Evolutionary conservation across 495 filamentous ascomycete species (phyloP), one percentile per base, ranked within the genome.

Genomic region (Rhizodiscina lignyota): DNA sequence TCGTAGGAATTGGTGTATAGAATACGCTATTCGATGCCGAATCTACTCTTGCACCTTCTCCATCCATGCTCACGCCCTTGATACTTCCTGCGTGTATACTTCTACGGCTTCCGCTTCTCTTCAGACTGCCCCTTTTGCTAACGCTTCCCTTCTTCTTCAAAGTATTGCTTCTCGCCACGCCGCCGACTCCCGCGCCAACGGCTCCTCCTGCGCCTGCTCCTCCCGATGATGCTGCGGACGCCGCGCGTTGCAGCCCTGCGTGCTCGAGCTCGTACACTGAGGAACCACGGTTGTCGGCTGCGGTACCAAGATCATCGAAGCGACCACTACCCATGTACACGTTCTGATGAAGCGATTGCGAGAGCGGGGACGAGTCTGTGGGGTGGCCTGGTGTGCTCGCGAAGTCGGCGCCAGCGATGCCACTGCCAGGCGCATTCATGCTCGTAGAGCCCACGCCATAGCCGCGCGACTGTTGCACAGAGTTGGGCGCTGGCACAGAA

Each of bases 141-240:
- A 94, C 43, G 5, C 84, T 91, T 4, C 62, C 62, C 57, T 80
- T 83, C 66, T 96, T 94, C 56, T 79, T 83, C 42, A 96, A 58
- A 1, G 85, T 93, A 30, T 78, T 74, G 30, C 75, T 67, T 31
- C 84, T 64, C 29, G 81, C 76, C 12, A 81, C 65, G 35, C 43
- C 35, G n/a, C n/a, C n/a, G n/a, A n/a, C n/a, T n/a, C n/a, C n/a
- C n/a, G n/a, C n/a, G n/a, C n/a, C n/a, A n/a, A n/a, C n/a, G n/a
- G n/a, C n/a, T n/a, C n/a, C n/a, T n/a, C n/a, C n/a, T 4, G 42
- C 40, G n/a, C 44, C 41, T 21, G 8, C 10, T 16, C 10, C 18
- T 5, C 6, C n/a, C 5, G 12, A 6, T 8, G 34, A 39, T 11
- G 37, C 37, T 10, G 6, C 10, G 5, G 37, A 38, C 11, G 18